Conservation (phyloP, 2,329 filamentous ascomycete genomes). For the Nemania serpens region DNA sequence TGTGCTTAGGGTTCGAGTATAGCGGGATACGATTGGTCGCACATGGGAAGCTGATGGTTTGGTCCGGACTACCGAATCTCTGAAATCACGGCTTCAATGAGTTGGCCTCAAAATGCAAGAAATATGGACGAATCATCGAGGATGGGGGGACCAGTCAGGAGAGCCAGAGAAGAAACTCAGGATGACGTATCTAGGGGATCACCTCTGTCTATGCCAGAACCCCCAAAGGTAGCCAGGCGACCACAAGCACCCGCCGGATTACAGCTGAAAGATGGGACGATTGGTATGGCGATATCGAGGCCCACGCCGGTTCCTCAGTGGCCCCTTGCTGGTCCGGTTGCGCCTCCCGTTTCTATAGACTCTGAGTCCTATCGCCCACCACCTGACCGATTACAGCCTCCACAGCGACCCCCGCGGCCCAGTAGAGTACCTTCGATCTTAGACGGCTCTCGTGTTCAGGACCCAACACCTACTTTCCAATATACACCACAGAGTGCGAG, state of each 20-base stretch:
- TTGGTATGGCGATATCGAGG: slow-evolving; percentile 56
- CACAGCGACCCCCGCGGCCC: slow-evolving; percentile 63
- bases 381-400: slow-evolving; percentile 55
- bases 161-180: slow-evolving; percentile 58
- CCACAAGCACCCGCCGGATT: slow-evolving; percentile 42
- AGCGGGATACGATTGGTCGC: slow-evolving; percentile 28
- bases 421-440: slow-evolving; percentile 64
- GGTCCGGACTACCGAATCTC: slow-evolving; percentile 31
- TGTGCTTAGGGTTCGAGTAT: slow-evolving; percentile 22
- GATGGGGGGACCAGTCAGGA: slow-evolving; percentile 55
- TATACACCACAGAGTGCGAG: slow-evolving; percentile 47
- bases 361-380: slow-evolving; percentile 55
- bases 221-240: slow-evolving; percentile 41
- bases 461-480: slow-evolving; percentile 60
- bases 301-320: slow-evolving; percentile 46
- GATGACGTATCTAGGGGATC: slow-evolving; percentile 45
- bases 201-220: slow-evolving; percentile 37
- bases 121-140: slow-evolving; percentile 53
- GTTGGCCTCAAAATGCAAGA: slow-evolving; percentile 59
- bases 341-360: slow-evolving; percentile 32
- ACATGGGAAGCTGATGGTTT: slow-evolving; percentile 31
- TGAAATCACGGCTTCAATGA: slow-evolving; percentile 54
- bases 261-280: slow-evolving; percentile 46
- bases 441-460: slow-evolving; percentile 60
- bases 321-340: slow-evolving; percentile 44